Evolutionary conservation across 306 rosid species (phyloP).

Genomic region (Quercus engelmannii): DNA sequence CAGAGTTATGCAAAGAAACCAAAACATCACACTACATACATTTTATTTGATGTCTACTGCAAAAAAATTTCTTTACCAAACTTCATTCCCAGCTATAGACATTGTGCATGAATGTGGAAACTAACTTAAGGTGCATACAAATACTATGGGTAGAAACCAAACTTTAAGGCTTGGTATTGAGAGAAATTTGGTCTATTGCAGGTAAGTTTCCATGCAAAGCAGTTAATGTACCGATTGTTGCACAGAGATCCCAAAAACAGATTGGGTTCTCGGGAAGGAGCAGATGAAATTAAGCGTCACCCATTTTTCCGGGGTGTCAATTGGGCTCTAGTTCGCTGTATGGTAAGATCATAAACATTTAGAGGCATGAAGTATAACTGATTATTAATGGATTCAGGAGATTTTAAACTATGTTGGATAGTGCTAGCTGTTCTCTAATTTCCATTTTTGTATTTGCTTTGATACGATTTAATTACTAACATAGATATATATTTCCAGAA

Average conservation of each 20-base stretch:
- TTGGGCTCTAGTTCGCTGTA: slow-evolving; percentile 92
- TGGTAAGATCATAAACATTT: slow-evolving; percentile 44
- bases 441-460: neutral
- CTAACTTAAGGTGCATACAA: neutral
- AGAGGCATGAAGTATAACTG: neutral
- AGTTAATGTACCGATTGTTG: slow-evolving; percentile 67
- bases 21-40: neutral
- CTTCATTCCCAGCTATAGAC: neutral
- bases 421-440: neutral
- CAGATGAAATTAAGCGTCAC: slow-evolving; percentile 77
- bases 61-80: neutral
- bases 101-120: neutral
- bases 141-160: neutral
- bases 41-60: neutral
- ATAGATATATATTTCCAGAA: slow-evolving; percentile 35
- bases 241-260: slow-evolving; percentile 81
- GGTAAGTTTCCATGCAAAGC: slow-evolving; percentile 76
- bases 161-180: slow-evolving; percentile 3
- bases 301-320: slow-evolving; percentile 77
- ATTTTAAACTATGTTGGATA: neutral
- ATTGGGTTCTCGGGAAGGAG: slow-evolving; percentile 82
- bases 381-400: neutral
- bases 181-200: slow-evolving; percentile 33
- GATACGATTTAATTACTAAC: neutral
- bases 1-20: neutral